Evolutionary conservation across 441 rosid genomes (phyloP).

Genomic region (Corymbia citriodora): DNA sequence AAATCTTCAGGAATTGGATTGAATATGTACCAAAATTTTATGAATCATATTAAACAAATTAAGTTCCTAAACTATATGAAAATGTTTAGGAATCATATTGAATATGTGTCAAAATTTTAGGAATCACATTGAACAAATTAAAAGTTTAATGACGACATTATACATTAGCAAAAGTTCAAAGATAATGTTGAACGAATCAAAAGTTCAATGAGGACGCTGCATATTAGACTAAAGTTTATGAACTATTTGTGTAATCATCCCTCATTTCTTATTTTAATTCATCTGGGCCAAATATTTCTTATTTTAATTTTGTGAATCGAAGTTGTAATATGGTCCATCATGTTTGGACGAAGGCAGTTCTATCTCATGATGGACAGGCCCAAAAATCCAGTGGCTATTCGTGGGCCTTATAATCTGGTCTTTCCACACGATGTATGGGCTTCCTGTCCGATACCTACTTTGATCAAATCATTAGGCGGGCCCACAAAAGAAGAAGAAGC

Average conservation of each 20-base stretch:
- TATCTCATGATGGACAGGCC: not conserved
- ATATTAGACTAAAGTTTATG: too few relatives aligned
- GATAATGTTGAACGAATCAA: accelerated
- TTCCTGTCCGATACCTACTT: not conserved
- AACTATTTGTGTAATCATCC: not conserved
- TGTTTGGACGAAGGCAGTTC: not conserved
- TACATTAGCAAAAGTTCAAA: too few relatives aligned
- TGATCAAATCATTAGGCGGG: not conserved
- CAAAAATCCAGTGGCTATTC: not conserved
- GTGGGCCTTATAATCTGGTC: not conserved
- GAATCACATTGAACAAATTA: too few relatives aligned
- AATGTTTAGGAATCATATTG: not conserved
- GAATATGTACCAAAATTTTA: not conserved
- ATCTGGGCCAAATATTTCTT: not conserved
- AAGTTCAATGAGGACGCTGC: too few relatives aligned
- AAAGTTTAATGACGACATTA: too few relatives aligned
- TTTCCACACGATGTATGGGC: not conserved
- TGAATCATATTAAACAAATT: too few relatives aligned
- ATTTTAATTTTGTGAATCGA: not conserved
- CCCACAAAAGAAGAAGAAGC: not conserved
- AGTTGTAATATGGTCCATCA: not conserved
- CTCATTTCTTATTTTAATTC: not conserved
- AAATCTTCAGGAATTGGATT: too few relatives aligned
- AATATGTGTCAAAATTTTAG: not conserved
- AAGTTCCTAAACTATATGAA: too few relatives aligned